Conservation (phyloP, 257 asterid species). For the Schizonepeta tenuifolia region DNA sequence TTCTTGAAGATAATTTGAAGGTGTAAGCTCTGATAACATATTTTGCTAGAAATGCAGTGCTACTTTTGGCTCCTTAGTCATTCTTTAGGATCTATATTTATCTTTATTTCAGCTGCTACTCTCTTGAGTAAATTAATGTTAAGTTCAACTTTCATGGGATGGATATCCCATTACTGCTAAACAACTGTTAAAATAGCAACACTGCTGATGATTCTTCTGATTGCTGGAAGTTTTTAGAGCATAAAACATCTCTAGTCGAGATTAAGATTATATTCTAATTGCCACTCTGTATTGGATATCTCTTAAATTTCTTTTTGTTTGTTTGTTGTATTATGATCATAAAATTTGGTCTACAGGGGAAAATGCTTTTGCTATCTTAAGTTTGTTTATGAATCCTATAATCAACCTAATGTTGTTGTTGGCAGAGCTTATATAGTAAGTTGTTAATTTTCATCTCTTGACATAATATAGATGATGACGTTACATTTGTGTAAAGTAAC, state of each 20-base stretch:
- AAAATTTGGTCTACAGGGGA: neutral
- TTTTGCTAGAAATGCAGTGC: neutral
- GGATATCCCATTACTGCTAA: slow-evolving; percentile 4
- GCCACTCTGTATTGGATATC: neutral
- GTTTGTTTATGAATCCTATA: neutral
- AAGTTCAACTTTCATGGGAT: neutral
- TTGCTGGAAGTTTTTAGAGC: neutral
- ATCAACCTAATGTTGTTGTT: neutral
- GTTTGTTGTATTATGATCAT: neutral
- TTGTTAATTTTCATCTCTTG: neutral
- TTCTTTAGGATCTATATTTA: neutral
- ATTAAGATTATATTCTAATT: neutral
- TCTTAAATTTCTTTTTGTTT: neutral
- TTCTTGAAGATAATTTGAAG: slow-evolving; percentile 96
- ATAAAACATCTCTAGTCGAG: neutral
- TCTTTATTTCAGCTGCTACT: slow-evolving; percentile 1
- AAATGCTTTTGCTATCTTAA: neutral
- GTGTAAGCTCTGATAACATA: slow-evolving; percentile 41
- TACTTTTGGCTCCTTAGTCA: slow-evolving; percentile 8
- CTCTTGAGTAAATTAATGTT: slow-evolving; percentile 1
- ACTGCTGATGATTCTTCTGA: neutral
- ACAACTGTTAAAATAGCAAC: neutral
- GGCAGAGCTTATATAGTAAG: neutral
- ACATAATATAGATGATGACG: neutral
- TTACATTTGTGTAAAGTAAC: neutral